Conservation (phyloP, 2,329 filamentous ascomycete genomes). For the Fusarium sp. region DNA sequence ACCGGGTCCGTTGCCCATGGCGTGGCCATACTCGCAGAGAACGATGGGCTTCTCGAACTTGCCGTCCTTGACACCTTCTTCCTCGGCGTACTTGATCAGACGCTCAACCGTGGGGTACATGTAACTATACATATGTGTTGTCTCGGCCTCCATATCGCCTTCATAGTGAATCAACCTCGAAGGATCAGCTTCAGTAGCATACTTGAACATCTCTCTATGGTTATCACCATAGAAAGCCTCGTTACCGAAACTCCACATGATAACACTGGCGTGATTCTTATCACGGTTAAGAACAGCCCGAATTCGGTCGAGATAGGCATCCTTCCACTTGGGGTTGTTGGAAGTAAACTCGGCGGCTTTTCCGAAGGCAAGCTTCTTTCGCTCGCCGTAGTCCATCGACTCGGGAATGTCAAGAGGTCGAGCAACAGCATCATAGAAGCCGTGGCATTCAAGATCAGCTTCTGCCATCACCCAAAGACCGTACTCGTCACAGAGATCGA, state of each 20-base stretch:
- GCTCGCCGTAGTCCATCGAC: slow-evolving; percentile 69
- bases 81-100: slow-evolving; percentile 60
- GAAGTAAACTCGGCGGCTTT: slow-evolving; percentile 69
- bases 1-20: slow-evolving; percentile 82
- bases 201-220: slow-evolving; percentile 75
- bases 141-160: slow-evolving; percentile 69
- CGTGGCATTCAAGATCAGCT: slow-evolving; percentile 66
- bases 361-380: slow-evolving; percentile 67
- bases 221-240: slow-evolving; percentile 79
- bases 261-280: slow-evolving; percentile 77
- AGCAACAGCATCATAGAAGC: slow-evolving; percentile 64
- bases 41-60: slow-evolving; percentile 69
- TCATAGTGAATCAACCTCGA: slow-evolving; percentile 75
- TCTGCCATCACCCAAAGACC: slow-evolving; percentile 71
- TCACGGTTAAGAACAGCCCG: slow-evolving; percentile 74
- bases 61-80: slow-evolving; percentile 59
- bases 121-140: slow-evolving; percentile 74
- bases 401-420: slow-evolving; percentile 65
- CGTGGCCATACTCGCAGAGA: slow-evolving; percentile 69
- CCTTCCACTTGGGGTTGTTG: slow-evolving; percentile 71
- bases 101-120: slow-evolving; percentile 73
- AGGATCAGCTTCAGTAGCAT: slow-evolving; percentile 68
- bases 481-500: slow-evolving; percentile 73
- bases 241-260: slow-evolving; percentile 81
- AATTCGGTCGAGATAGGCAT: slow-evolving; percentile 76